A percentile compares a stretch with the other conserved stretches of the same genome.
Conservation (phyloP, 805 yeast genomes). For the Yarrowia sp. region DNA sequence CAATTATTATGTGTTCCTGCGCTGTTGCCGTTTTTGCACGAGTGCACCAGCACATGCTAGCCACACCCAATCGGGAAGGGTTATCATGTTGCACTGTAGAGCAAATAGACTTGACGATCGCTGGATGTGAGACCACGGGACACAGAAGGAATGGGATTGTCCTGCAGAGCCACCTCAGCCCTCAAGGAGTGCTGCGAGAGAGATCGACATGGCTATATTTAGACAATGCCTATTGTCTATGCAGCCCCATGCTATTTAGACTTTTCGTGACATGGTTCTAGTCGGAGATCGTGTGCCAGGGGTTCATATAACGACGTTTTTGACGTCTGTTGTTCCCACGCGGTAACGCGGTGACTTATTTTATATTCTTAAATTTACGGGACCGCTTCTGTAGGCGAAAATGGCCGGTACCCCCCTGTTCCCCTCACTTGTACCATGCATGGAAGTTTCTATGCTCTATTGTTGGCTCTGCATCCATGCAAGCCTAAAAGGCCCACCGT, state of each 20-base stretch:
- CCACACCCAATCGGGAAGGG: too few species aligned
- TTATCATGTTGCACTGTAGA: too few species aligned
- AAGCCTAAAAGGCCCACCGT: conserved; percentile 6
- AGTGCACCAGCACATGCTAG: not conserved
- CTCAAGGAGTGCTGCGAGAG: not conserved
- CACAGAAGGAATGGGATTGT: not conserved
- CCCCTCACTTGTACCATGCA: not conserved
- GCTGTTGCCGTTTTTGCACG: not conserved
- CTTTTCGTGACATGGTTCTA: too few species aligned
- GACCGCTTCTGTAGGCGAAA: too few species aligned
- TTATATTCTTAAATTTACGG: too few species aligned
- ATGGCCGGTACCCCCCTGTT: not conserved
- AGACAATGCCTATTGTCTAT: conserved; percentile 20
- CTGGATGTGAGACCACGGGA: too few species aligned
- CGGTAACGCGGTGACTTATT: too few species aligned
- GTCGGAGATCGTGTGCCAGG: not conserved
- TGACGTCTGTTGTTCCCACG: not conserved
- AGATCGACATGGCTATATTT: conserved; percentile 14
- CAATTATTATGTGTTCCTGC: conserved; percentile 12
- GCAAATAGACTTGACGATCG: too few species aligned
- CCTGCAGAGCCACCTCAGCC: conserved; percentile 1
- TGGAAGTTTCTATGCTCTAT: not conserved
- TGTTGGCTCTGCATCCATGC: not conserved
- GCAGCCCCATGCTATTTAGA: not conserved
- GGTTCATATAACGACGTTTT: too few species aligned